Percentiles rank a stretch among this genome's conserved stretches.
These are phyloP conservation scores for Oropetium thomaeum DNA, from an alignment of 176 grass and related monocot genomes.

Conservation along the genomic window DNA sequence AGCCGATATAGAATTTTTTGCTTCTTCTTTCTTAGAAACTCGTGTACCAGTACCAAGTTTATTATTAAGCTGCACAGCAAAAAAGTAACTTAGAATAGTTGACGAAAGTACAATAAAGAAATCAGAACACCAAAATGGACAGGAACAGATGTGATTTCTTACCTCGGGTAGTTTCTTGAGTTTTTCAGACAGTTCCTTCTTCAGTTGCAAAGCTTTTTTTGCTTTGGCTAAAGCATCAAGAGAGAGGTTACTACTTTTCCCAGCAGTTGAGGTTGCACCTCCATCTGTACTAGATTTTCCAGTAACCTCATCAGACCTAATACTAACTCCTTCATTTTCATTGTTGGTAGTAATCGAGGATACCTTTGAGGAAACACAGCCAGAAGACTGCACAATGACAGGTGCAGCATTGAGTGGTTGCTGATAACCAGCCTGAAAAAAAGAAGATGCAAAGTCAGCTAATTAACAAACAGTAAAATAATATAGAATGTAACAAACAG, in stretches of 20 bases:
- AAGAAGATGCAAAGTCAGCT: constrained; percentile 30
- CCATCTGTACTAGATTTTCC: constrained; percentile 99
- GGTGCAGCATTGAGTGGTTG: constrained; percentile 53
- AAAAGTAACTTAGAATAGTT: constrained; percentile 17
- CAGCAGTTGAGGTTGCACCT: constrained; percentile 58
- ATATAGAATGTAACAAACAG: constrained; percentile 2
- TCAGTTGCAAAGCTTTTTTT: constrained; percentile 93
- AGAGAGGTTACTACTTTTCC: constrained; percentile 82
- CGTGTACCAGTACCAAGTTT: constrained; percentile 59
- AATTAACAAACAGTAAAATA: constrained; percentile 12
- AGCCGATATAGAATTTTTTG: constrained; percentile 28
- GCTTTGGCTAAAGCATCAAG: constrained; percentile 99
- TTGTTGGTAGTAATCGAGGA: constrained; percentile 91
- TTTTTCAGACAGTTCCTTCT: constrained; percentile 89
- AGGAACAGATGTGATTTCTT: constrained; percentile 16
- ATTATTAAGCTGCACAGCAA: constrained; percentile 62
- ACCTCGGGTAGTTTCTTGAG: constrained; percentile 77
- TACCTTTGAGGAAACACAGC: constrained; percentile 76
- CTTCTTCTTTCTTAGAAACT: constrained; percentile 52
- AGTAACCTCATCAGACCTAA: constrained; percentile 99
- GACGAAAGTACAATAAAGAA: constrained; percentile 8
- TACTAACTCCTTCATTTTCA: constrained; percentile 99
- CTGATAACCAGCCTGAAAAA: constrained; percentile 50
- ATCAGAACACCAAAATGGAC: constrained; percentile 7
- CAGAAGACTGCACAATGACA: constrained; percentile 41